phyloP scores from a whole-genome alignment of 441 rosid genomes.

The Croton laevigatus region DNA sequence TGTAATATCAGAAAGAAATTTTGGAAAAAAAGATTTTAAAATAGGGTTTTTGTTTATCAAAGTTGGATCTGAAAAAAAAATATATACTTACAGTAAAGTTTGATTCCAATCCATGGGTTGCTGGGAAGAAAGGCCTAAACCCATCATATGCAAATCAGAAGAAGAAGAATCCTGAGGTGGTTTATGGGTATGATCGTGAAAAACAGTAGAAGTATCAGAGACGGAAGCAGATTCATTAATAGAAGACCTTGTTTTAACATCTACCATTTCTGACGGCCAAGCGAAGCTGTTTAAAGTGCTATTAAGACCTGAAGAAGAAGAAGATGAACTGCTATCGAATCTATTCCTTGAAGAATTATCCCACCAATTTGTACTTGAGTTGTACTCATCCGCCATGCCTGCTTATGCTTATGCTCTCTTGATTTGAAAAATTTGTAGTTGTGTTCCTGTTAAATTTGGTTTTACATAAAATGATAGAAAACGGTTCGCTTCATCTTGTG shows the following conservation, averaged over 20 bases:
- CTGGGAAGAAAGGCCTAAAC: constrained; percentile 70
- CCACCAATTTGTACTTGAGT: constrained; percentile 74
- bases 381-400: constrained; percentile 72
- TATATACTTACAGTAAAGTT: constrained; percentile 52
- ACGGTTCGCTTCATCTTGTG: constrained; percentile 44
- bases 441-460: constrained; percentile 15
- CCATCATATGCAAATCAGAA: constrained; percentile 70
- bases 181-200: constrained; percentile 50
- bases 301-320: constrained; percentile 55
- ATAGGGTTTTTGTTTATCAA: no score
- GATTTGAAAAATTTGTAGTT: constrained; percentile 24
- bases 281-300: constrained; percentile 42
- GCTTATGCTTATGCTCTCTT: background rate
- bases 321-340: constrained; percentile 42
- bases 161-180: constrained; percentile 31
- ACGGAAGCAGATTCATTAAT: constrained; percentile 47
- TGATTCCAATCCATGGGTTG: constrained; percentile 84
- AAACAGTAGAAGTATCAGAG: constrained; percentile 53
- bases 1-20: no score
- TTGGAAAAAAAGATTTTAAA: no score
- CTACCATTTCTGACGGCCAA: constrained; percentile 56
- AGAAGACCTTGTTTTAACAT: constrained; percentile 50
- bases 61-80: no score
- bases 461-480: constrained; percentile 69
- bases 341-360: constrained; percentile 47